Percentiles rank a stretch among this genome's conserved stretches.
phyloP scores from a whole-genome alignment of 1,139 yeast species.

The Candida smagusa region DNA sequence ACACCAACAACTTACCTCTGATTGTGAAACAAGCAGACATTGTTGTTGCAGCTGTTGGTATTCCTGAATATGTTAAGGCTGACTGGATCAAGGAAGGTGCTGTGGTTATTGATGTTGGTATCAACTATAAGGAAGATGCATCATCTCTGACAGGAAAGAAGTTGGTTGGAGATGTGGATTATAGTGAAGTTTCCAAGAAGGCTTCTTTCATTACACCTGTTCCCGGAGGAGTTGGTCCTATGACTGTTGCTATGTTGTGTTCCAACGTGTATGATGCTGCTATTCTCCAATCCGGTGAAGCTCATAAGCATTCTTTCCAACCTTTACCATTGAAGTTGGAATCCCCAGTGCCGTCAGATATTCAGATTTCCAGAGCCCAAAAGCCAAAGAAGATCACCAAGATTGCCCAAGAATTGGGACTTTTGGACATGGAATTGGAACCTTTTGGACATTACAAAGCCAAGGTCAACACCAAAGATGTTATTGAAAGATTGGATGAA shows the following conservation, averaged over 20 bases:
- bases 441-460: constrained; percentile 75
- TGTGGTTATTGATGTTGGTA: constrained; percentile 75
- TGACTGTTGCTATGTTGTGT: constrained; percentile 83
- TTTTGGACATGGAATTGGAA: constrained; percentile 61
- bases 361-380: constrained; percentile 71
- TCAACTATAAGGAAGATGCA: constrained; percentile 66
- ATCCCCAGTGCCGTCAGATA: constrained; percentile 72
- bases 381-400: constrained; percentile 62
- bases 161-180: constrained; percentile 79
- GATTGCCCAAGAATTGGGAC: constrained; percentile 64
- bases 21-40: constrained; percentile 63
- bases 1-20: constrained; percentile 50
- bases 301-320: constrained; percentile 42
- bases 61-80: constrained; percentile 65
- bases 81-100: constrained; percentile 72
- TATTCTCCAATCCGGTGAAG: constrained; percentile 47
- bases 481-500: constrained; percentile 55
- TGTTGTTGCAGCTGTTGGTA: constrained; percentile 75
- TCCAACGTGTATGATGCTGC: constrained; percentile 67
- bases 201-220: constrained; percentile 74
- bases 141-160: constrained; percentile 61
- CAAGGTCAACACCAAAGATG: constrained; percentile 57
- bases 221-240: constrained; percentile 89
- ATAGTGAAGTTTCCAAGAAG: constrained; percentile 49
- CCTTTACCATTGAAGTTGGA: constrained; percentile 50